Evolutionary conservation across 2,329 filamentous ascomycete species (phyloP).

Genomic region (Colletotrichum sp.): DNA sequence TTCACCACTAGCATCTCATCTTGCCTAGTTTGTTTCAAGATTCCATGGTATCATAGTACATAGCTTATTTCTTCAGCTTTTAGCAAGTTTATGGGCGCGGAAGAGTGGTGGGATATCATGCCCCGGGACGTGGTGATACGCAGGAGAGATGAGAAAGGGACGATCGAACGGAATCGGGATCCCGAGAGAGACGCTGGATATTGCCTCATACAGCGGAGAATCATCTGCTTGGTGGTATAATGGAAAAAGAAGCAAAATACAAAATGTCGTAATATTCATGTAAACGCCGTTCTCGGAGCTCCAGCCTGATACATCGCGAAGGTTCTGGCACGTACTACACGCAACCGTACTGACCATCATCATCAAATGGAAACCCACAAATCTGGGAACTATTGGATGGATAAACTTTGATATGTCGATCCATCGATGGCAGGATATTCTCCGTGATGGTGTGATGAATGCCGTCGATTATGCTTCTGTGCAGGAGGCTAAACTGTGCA

Average conservation of each 20-base stretch:
- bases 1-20: not conserved
- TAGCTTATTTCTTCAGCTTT: not conserved
- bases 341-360: not conserved
- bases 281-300: not conserved
- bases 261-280: not conserved
- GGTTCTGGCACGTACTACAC: not conserved
- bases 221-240: not conserved
- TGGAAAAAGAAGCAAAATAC: not conserved
- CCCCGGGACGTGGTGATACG: not conserved
- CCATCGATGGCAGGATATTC: not conserved
- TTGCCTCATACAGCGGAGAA: not conserved
- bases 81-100: not conserved
- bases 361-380: not conserved
- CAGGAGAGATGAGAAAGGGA: not conserved
- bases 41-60: not conserved
- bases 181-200: not conserved
- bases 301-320: not conserved
- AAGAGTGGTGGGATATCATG: not conserved
- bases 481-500: not conserved
- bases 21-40: not conserved
- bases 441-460: not conserved
- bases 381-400: not conserved
- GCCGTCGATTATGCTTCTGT: conserved; percentile 6
- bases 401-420: conserved; percentile 1
- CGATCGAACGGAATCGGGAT: not conserved